Conservation (phyloP, 768 basidiomycete species). For the Pisolithus tinctorius region DNA sequence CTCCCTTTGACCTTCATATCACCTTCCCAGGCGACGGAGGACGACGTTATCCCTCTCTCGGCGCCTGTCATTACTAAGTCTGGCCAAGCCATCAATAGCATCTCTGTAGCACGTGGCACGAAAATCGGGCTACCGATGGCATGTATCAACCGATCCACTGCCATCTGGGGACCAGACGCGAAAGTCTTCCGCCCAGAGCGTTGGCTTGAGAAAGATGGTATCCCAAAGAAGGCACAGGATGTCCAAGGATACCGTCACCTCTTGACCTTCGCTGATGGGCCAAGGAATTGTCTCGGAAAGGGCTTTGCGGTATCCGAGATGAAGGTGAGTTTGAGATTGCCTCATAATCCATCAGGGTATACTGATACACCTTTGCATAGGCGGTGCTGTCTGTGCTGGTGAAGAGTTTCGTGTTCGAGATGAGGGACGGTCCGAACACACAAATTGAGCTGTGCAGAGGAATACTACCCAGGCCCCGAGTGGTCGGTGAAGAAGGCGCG, state of each 20-base stretch:
- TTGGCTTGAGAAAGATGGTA: slow-evolving; percentile 10
- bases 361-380: background rate
- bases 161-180: slow-evolving; percentile 23
- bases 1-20: background rate
- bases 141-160: slow-evolving; percentile 3
- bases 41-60: slow-evolving; percentile 34
- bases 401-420: slow-evolving; percentile 26
- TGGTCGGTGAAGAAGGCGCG: slow-evolving; percentile 13
- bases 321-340: slow-evolving; percentile 11
- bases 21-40: slow-evolving; percentile 26
- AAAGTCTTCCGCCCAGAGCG: slow-evolving; percentile 17
- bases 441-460: slow-evolving; percentile 17
- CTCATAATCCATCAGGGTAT: background rate
- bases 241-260: slow-evolving; percentile 23
- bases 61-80: slow-evolving; percentile 22
- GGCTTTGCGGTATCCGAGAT: slow-evolving; percentile 23
- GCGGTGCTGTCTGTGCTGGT: slow-evolving; percentile 24
- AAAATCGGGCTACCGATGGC: slow-evolving; percentile 20
- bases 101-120: slow-evolving; percentile 34
- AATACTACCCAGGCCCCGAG: slow-evolving; percentile 31
- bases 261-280: slow-evolving; percentile 25
- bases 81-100: slow-evolving; percentile 23
- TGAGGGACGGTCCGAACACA: slow-evolving; percentile 14
- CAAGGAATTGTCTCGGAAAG: slow-evolving; percentile 22
- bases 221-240: slow-evolving; percentile 12